Evolutionary conservation across 306 rosid species (phyloP), one percentile per base, ranked within the genome.

Genomic region (Lathyrus tuberosus): DNA sequence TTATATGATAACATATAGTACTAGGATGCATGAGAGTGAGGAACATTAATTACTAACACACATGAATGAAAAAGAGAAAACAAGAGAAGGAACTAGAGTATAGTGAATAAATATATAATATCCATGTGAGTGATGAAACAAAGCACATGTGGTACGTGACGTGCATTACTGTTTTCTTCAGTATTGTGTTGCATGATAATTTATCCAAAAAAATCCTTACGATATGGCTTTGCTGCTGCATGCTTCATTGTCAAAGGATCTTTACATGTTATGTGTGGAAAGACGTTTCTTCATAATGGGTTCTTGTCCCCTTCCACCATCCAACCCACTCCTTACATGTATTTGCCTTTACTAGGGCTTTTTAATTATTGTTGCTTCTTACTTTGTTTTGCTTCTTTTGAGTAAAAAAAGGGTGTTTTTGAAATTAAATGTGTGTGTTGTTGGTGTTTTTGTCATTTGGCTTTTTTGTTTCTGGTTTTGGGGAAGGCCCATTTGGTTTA

Each of bases 101-200:
- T 48, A 4, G 22, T 70, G n/a, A n/a, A n/a, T n/a, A n/a, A n/a
- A n/a, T n/a, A n/a, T n/a, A n/a, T n/a, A n/a, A 30, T 28, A 62
- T 70, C 86, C 95, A 88, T 89, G 96, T 89, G 96, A 79, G 74
- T 70, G 89, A 83, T 72, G 88, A 76, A 83, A 80, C 81, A 28
- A 6, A 69, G 88, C 96, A 89, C 96, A 86, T 89, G 96, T 74
- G 59, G 12, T 88, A 82, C 85, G 78, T 78, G 88, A 86, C 78
- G 74, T 86, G 89, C 89, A 84, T 88, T 79, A 84, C 80, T 78
- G 73, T 67, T 43, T 49, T 43, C 31, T 59, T 35, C 51, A 47
- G 28, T 12, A 2, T 18, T 48, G 17, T 37, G 33, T 37, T 75
- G 66, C 10, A 57, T 33, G 62, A 83, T 82, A 82, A 78, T 83